A percentile compares a stretch with the other conserved stretches of the same genome.
Evolutionary conservation across 805 yeast genomes (phyloP).

Genomic region (Starmera caribaea): DNA sequence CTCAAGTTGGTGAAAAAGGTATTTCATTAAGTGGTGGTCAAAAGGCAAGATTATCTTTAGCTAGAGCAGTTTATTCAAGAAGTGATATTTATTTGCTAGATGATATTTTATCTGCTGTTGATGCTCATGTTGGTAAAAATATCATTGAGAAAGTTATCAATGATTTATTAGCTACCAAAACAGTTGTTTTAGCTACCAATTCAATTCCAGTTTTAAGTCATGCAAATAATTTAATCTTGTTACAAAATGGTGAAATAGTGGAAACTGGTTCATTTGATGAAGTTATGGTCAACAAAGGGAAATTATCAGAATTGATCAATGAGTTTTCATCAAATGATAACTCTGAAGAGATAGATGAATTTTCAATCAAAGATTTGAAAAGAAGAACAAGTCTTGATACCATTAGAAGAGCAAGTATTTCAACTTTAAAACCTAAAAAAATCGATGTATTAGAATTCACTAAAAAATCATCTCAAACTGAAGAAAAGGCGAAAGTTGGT

Average conservation of each 20-base stretch:
- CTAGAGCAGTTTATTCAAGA: slow-evolving; percentile 59
- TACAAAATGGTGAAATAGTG: slow-evolving; percentile 42
- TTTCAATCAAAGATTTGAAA: slow-evolving; percentile 3
- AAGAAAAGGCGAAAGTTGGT: slow-evolving; percentile 49
- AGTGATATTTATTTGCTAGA: slow-evolving; percentile 51
- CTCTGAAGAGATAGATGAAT: slow-evolving; percentile 7
- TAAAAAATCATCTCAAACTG: slow-evolving; percentile 35
- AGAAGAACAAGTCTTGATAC: slow-evolving; percentile 7
- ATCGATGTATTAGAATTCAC: slow-evolving; percentile 16
- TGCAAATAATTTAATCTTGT: slow-evolving; percentile 51
- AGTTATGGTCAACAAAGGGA: slow-evolving; percentile 30
- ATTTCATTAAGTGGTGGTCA: slow-evolving; percentile 55
- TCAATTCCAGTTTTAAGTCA: slow-evolving; percentile 43
- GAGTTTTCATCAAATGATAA: slow-evolving; percentile 17
- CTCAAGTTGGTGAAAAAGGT: slow-evolving; percentile 51
- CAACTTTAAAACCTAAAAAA: slow-evolving; percentile 40
- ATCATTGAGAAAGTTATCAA: slow-evolving; percentile 59
- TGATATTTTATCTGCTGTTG: slow-evolving; percentile 64
- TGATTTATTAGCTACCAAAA: slow-evolving; percentile 43
- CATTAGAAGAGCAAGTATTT: slow-evolving; percentile 52
- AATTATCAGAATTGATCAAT: slow-evolving; percentile 20
- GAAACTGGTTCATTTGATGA: slow-evolving; percentile 50
- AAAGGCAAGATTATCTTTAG: slow-evolving; percentile 53
- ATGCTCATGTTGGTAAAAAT: slow-evolving; percentile 62
- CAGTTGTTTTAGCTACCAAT: slow-evolving; percentile 50